Conservation (phyloP, 2,329 filamentous ascomycete genomes). For the Penicillium verrucosum region DNA sequence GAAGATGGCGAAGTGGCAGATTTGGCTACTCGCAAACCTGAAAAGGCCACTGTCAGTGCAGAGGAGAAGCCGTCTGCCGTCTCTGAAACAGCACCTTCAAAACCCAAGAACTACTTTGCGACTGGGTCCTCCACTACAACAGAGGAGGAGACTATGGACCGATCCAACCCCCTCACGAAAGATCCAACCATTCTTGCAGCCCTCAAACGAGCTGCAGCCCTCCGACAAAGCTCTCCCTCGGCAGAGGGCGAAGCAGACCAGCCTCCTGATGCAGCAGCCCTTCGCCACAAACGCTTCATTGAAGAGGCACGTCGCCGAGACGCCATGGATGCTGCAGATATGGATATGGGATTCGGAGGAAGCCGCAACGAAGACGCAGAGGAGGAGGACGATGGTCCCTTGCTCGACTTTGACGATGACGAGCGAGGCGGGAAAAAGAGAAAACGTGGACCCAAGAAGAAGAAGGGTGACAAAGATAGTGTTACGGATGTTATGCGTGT, state of each 20-base stretch:
- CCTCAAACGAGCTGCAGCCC: slow-evolving; percentile 75
- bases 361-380: slow-evolving; percentile 85
- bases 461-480: slow-evolving; percentile 59
- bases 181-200: slow-evolving; percentile 80
- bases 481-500: slow-evolving; percentile 76
- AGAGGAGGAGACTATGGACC: slow-evolving; percentile 45
- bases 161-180: slow-evolving; percentile 50
- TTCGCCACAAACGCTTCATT: slow-evolving; percentile 71
- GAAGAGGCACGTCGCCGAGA: slow-evolving; percentile 55
- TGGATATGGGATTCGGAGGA: slow-evolving; percentile 92
- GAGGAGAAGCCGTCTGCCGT: slow-evolving; percentile 9
- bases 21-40: background rate
- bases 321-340: slow-evolving; percentile 79
- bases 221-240: slow-evolving; percentile 49
- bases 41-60: slow-evolving; percentile 6
- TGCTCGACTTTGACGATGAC: slow-evolving; percentile 47
- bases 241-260: slow-evolving; percentile 43
- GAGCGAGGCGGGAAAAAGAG: slow-evolving; percentile 39
- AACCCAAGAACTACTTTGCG: slow-evolving; percentile 50
- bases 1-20: slow-evolving; percentile 38
- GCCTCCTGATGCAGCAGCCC: slow-evolving; percentile 63
- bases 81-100: slow-evolving; percentile 9
- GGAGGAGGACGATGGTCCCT: slow-evolving; percentile 66
- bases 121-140: slow-evolving; percentile 33
- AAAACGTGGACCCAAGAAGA: slow-evolving; percentile 55